Evolutionary conservation across 768 basidiomycete species (phyloP).

Genomic region (Suillus cothurnatus): DNA sequence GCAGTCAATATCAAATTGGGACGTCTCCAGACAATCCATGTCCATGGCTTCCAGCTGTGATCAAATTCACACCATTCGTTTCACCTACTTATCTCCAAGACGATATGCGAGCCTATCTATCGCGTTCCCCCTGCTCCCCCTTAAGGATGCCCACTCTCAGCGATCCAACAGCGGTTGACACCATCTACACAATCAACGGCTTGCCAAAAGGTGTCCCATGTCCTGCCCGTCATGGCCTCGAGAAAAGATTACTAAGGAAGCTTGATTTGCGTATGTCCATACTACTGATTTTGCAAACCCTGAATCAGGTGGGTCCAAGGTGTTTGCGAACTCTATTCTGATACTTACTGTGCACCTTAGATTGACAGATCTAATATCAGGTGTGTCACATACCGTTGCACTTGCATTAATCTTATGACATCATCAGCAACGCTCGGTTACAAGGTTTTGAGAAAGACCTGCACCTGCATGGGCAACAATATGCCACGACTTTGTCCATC

Average conservation of each 20-base stretch:
- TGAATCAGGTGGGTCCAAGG: background rate
- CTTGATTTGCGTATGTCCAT: slow-evolving; percentile 1
- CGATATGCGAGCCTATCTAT: background rate
- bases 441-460: slow-evolving; percentile 28
- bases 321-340: background rate
- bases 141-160: background rate
- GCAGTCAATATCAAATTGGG: background rate
- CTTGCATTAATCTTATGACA: background rate
- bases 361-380: background rate
- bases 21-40: background rate
- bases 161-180: background rate
- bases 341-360: background rate
- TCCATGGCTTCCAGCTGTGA: too few relatives aligned
- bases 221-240: background rate
- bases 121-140: background rate
- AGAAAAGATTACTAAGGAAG: background rate
- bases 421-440: slow-evolving; percentile 20
- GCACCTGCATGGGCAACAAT: slow-evolving; percentile 25
- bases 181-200: background rate
- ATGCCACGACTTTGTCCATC: slow-evolving; percentile 24
- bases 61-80: background rate
- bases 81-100: background rate
- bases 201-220: too few relatives aligned
- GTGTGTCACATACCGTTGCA: background rate
- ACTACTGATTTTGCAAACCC: background rate